Evolutionary conservation across 495 filamentous ascomycete species (phyloP), one percentile per base, ranked within the genome.

Genomic region (Podospora pseudopauciseta): DNA sequence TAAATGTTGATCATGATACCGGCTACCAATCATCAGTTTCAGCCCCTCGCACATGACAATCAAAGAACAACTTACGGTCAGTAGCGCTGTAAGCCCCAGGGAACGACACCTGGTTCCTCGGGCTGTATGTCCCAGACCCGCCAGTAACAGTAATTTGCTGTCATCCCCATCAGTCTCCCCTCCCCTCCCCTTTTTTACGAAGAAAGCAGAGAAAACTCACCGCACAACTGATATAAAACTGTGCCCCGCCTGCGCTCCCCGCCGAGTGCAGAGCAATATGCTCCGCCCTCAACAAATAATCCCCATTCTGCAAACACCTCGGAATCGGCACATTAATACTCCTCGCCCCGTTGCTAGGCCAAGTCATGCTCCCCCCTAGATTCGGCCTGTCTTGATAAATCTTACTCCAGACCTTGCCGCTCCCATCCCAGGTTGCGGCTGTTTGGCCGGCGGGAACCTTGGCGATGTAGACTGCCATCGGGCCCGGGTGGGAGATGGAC

Each of bases 271-370:
- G 79, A 3, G 80, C 85, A 53, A 88, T 83, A 68, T 87, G 85
- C 77, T 89, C 87, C 26, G 84, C 82, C 9, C 86, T 81, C 58
- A 88, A 76, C 19, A 90, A 83, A 75, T 89, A 89, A 59, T 87
- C 81, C 63, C 86, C 86, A 49, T 82, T 73, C 4, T 80, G 78
- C 6, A 86, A 77, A 60, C 80, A 80, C 44, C 79, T 73, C 34
- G 85, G 86, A 65, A 86, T 81, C 19, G 66, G 80, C 67, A 86
- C 81, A 64, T 75, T 70, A 63, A 86, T 70, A 20, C 74, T 67
- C 1, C 68, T 15, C 26, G 73, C 73, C 63, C 78, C 80, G 5
- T 80, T 70, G 1, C 76, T 71, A 5, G 81, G 79, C 83, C 83
- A 86, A 3, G 68, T 80, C 71, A 85, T 78, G 18, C 73, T 71